Evolutionary conservation across 371 early-diverging fungal genomes (phyloP), one percentile per base, ranked within the genome.

Genomic region (Mortierella sp.): DNA sequence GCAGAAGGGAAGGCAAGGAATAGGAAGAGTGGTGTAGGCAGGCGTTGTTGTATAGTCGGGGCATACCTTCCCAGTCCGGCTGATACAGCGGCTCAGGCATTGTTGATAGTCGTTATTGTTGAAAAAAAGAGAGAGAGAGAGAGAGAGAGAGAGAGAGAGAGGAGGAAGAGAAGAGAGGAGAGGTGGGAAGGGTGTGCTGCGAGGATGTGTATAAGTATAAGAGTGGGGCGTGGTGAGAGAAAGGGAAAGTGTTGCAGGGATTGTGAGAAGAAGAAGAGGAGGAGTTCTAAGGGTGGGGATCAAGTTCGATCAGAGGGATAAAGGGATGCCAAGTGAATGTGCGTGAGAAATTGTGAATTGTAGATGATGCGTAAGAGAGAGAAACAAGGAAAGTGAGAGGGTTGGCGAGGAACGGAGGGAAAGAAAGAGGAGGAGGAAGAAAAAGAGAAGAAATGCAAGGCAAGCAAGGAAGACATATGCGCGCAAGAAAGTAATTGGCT

Each of bases 11-110:
- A 24, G 40, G 8, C 29, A 40, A 22, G 39, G n/a, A 47, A 29
- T 58, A n/a, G 39, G 16, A 9, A 9, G 61, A 10, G 14, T 13
- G 19, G 47, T 31, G 68, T 24, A 22, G 22, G 64, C 2, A 37
- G 47, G 29, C n/a, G n/a, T n/a, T n/a, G n/a, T n/a, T n/a, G n/a
- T n/a, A n/a, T n/a, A n/a, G n/a, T n/a, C n/a, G n/a, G 64, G 47
- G 26, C 69, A 43, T 40, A 61, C 61, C 61, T 61, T 61, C 61
- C 44, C 61, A 39, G 64, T 44, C 44, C 9, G 71, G 40, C 5
- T 26, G 47, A 64, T 40, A 64, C 31, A 65, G 8, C 45, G 34
- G 65, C 39, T 37, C 14, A 19, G 26, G 43, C 11, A n/a, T 53
- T 45, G 37, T 22, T 0, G 26, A 40, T 14, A 13, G 41, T n/a